Percentiles rank a stretch among this genome's conserved stretches.
Conservation (phyloP, 2,329 filamentous ascomycete species). For the Hortaea sp. region DNA sequence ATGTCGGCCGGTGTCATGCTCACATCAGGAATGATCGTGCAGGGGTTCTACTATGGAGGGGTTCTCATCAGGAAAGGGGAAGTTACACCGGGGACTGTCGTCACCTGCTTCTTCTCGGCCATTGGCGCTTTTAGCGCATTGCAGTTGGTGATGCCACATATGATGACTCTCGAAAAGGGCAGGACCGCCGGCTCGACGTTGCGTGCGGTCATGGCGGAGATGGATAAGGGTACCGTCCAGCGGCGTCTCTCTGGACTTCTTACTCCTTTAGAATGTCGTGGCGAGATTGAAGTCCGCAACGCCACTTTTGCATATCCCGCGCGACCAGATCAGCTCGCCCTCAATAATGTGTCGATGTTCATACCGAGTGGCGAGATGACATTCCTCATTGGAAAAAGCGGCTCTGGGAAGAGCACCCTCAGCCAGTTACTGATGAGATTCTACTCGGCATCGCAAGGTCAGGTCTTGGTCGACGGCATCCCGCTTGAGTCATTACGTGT, state of each 20-base stretch:
- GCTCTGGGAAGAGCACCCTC: slow-evolving; percentile 86
- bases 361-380: slow-evolving; percentile 65
- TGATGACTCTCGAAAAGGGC: slow-evolving; percentile 69
- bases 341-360: slow-evolving; percentile 54
- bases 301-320: slow-evolving; percentile 58
- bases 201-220: slow-evolving; percentile 32
- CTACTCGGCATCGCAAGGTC: slow-evolving; percentile 57
- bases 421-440: slow-evolving; percentile 70
- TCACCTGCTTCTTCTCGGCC: slow-evolving; percentile 80
- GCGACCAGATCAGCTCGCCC: slow-evolving; percentile 48
- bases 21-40: slow-evolving; percentile 68
- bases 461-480: slow-evolving; percentile 58
- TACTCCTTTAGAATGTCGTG: slow-evolving; percentile 40
- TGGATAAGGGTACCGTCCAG: slow-evolving; percentile 15
- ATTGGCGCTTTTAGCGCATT: slow-evolving; percentile 67
- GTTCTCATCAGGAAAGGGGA: slow-evolving; percentile 53
- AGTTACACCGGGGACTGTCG: slow-evolving; percentile 53
- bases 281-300: slow-evolving; percentile 60
- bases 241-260: slow-evolving; percentile 11
- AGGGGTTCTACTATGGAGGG: slow-evolving; percentile 83
- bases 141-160: slow-evolving; percentile 63
- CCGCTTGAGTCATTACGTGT: slow-evolving; percentile 52
- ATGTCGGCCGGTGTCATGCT: slow-evolving; percentile 65
- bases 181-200: slow-evolving; percentile 61
- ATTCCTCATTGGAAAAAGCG: slow-evolving; percentile 77